Base-by-base conservation (phyloP, 2,329 filamentous ascomycete species). In the Xylariaceae sp. region DNA sequence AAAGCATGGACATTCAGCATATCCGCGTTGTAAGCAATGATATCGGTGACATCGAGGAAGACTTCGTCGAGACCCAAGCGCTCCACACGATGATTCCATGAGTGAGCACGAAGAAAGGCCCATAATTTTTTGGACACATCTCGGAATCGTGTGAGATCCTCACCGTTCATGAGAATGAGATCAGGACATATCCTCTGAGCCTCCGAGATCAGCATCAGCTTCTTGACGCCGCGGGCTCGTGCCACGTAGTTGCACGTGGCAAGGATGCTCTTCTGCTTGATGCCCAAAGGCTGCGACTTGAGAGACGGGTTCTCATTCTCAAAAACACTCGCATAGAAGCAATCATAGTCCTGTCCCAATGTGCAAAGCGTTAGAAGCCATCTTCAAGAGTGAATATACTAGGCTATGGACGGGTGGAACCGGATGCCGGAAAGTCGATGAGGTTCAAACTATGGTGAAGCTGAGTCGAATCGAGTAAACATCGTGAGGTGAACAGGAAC, bases 211-310 rank as follows among this genome's bases (percentile, higher is more conserved):
- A 90, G 80, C 76, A 95, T 90, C 52, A 97, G 77, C 73, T 99
- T 97, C 67, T 80, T 76, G 47, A 91, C 76, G 47, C 82, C 83
- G n/a, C 71, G 78, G 45, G 82, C 74, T 33, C 92, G 83, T 18
- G 92, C 92, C 65, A 88, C 89, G 68, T 97, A 97, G 71, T 97
- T 97, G 77, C 89, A 95, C 5, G 90, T 95, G 18, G 91, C 89
- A 38, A 94, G 77, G 48, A 96, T 96, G 66, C 90, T 89, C 70
- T 96, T 96, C 70, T 96, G 91, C 68, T 91, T 88, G 51, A 96
- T 83, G 33, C 90, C 91, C 32, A 97, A 74, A 6, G 90, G 89
- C 15, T 87, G 71, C 1, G 78, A 75, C 63, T 83, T 89, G 49
- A 96, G 74, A 2, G 77, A 73, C 0, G 90, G 89, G 57, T 87